Evolutionary conservation across 2,329 filamentous ascomycete genomes (phyloP), one percentile per base, ranked within the genome.

Genomic region (Graphilbum fragrans): DNA sequence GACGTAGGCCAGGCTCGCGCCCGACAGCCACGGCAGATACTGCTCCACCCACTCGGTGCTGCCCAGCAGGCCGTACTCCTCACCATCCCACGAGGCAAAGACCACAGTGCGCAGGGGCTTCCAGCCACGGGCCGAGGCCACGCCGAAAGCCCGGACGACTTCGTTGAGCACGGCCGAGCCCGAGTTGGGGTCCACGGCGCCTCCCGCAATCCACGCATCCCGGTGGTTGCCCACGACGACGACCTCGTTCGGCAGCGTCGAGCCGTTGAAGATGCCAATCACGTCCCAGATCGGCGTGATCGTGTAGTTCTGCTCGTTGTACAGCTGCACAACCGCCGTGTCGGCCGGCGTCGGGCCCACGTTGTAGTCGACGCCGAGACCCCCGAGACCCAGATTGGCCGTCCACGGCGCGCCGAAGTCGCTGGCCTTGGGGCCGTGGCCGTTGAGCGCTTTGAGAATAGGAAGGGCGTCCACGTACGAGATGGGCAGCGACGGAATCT

Each of bases 21-120:
- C 68, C 3, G 71, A 69, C 12, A 94, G 71, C 86, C 86, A 94
- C 0, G 84, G 81, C 0, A 93, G 61, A 52, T 85, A 86, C 50
- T 94, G 86, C 55, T 94, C 87, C 0, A 94, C 86, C 86, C 87
- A 94, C 55, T 94, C 88, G 0, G 88, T 94, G 41, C 80, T 86
- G 5, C 88, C 88, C 14, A 94, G 60, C 5, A 94, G 70, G 1
- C 83, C 86, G 50, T 94, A 94, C 59, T 94, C 87, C 60, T 86
- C 82, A 25, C 80, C 81, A 47, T 86, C 82, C 82, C 81, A 86
- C 56, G 75, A 81, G 19, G 83, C 87, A 55, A 95, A 90, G 33
- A 95, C 85, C 43, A 96, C 86, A 0, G 90, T 96, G 19, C 90
- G 81, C 18, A 87, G 69, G 0, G 92, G 85, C 58, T 81, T 86